Percentiles rank a stretch among this genome's conserved stretches.
Evolutionary conservation across 2,329 filamentous ascomycete species (phyloP).

Genomic region (Colletotrichum simmondsii): DNA sequence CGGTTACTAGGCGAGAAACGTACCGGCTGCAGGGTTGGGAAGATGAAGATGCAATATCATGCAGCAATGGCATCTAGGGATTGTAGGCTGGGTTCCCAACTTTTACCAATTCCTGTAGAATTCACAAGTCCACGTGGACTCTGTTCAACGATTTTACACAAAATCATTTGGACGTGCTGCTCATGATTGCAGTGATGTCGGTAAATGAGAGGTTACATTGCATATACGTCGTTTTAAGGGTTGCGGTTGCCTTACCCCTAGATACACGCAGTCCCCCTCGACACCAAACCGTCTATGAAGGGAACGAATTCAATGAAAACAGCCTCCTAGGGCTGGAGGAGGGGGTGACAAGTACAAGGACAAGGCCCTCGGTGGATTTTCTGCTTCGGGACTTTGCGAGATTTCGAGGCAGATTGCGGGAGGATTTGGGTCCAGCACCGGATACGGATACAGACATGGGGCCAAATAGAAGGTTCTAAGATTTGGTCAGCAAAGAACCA

Average conservation of each 20-base stretch:
- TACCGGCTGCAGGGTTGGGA: neutral
- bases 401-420: neutral
- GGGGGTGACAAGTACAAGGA: neutral
- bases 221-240: neutral
- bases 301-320: neutral
- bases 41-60: neutral
- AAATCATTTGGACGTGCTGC: neutral
- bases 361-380: conserved; percentile 7
- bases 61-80: neutral
- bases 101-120: neutral
- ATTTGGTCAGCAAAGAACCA: neutral
- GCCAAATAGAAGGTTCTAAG: neutral
- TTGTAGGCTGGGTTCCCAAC: neutral
- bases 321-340: neutral
- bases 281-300: neutral
- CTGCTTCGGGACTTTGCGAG: neutral
- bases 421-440: neutral
- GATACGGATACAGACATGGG: too few species aligned
- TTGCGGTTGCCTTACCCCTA: neutral
- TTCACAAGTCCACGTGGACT: neutral
- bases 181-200: neutral
- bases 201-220: neutral
- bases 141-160: too few species aligned
- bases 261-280: neutral
- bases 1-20: neutral